Base-by-base conservation (phyloP, 176 grass and related monocot genomes). In the Rhipidocladum racemiflorum region DNA sequence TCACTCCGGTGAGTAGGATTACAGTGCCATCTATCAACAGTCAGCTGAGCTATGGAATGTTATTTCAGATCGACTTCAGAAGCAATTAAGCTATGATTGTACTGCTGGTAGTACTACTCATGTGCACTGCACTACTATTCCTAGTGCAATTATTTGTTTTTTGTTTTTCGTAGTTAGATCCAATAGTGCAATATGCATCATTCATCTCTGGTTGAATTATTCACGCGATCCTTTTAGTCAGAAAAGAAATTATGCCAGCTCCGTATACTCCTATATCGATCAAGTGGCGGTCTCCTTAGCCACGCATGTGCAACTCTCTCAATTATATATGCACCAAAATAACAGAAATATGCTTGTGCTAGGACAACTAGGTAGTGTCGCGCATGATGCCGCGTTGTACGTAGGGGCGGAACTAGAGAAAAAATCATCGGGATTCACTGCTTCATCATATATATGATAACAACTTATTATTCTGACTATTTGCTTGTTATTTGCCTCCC, bases 71-170 rank as follows among this genome's bases (percentile, higher is more conserved):
- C n/a, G 3, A 12, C 65, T 71, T 71, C 1, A 17, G 15, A 1
- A 64, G 75, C 24, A 43, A 35, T 72, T 65, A 7, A 71, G 48
- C 2, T 2, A 1, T 16, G 46, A 48, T 53, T 15, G 34, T 27
- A 67, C 46, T 18, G n/a, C 20, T 2, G 72, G 3, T 34, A 28
- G 38, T 45, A 25, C 32, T 44, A 7, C 8, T 75, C 74, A 65
- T 81, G 54, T 76, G 75, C 38, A 9, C 59, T 36, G 53, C 68
- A 56, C 34, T 72, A 7, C 30, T 73, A 23, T 85, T 85, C 75
- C 3, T 27, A 53, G 51, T 35, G 62, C 87, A 89, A 81, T 81
- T 60, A 85, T 89, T 89, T 85, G 49, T 24, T 59, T 48, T 25
- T 76, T 13, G 64, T 49, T 84, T 29, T 9, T 43, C 40, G 34